These are phyloP conservation scores for Ophiognomonia clavigignenti-juglandacearum DNA, from an alignment of 2,329 filamentous ascomycete species.

Conservation along the genomic window DNA sequence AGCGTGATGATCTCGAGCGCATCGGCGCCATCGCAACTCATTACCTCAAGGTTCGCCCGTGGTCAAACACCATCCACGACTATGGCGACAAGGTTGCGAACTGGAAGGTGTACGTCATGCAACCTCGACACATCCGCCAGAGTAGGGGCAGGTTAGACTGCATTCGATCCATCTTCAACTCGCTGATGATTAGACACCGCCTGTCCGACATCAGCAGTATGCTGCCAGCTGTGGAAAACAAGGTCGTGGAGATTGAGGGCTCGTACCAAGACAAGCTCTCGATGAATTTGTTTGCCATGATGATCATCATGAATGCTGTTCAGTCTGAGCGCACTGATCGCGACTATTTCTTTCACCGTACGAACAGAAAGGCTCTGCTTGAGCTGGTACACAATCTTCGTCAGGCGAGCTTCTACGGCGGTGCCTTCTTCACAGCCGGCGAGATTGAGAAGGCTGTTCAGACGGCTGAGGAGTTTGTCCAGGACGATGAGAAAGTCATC, in stretches of 20 bases:
- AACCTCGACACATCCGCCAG: constrained; percentile 44
- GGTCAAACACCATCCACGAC: constrained; percentile 57
- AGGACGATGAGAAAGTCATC: constrained; percentile 55
- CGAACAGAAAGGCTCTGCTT: constrained; percentile 62
- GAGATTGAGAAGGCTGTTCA: constrained; percentile 62
- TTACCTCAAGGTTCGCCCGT: constrained; percentile 74
- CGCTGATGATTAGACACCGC: constrained; percentile 75
- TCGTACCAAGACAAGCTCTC: constrained; percentile 81
- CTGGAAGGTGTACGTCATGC: constrained; percentile 71
- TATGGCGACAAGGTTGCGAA: constrained; percentile 55
- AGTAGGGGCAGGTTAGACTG: constrained; percentile 56
- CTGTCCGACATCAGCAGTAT: constrained; percentile 64
- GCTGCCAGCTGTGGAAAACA: constrained; percentile 69
- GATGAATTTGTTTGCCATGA: constrained; percentile 78
- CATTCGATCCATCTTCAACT: constrained; percentile 66
- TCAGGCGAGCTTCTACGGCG: constrained; percentile 80
- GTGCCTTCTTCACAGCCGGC: constrained; percentile 64
- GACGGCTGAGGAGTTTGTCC: constrained; percentile 63
- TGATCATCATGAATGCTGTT: constrained; percentile 80
- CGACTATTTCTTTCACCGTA: constrained; percentile 85
- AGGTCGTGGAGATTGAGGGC: constrained; percentile 68
- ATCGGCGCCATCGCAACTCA: constrained; percentile 61
- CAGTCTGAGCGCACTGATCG: constrained; percentile 78
- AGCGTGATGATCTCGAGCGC: constrained; percentile 60
- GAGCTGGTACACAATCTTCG: constrained; percentile 72